A percentile compares a stretch with the other conserved stretches of the same genome.
phyloP scores from a whole-genome alignment of 2,329 filamentous ascomycete genomes.

The Gnomoniopsis smithogilvyi region DNA sequence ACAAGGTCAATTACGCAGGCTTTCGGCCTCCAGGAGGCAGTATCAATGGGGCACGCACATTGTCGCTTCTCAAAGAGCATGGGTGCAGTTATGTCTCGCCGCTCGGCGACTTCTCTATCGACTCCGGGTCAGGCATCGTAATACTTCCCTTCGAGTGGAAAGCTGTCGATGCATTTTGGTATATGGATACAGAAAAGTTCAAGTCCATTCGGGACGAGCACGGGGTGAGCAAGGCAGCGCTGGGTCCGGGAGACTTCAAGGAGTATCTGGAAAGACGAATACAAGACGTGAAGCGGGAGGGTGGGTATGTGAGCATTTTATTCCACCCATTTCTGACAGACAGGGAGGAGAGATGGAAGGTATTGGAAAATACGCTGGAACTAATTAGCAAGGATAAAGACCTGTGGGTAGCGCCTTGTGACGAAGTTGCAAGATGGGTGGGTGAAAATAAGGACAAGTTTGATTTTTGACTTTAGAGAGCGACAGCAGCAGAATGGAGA shows the following conservation, averaged over 20 bases:
- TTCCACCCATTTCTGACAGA: conserved; percentile 28
- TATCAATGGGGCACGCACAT: conserved; percentile 23
- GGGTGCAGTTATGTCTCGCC: conserved; percentile 27
- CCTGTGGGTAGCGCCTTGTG: conserved; percentile 27
- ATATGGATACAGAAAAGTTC: conserved; percentile 28
- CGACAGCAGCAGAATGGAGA: not conserved
- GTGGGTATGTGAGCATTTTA: conserved; percentile 25
- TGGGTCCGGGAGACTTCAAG: conserved; percentile 20
- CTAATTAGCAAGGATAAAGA: conserved; percentile 20
- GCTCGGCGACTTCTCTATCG: conserved; percentile 22
- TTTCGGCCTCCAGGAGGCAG: conserved; percentile 27
- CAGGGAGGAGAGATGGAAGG: conserved; percentile 24
- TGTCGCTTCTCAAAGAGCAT: conserved; percentile 19
- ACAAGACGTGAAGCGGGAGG: conserved; percentile 18
- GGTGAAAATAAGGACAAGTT: conserved; percentile 17
- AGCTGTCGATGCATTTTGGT: conserved; percentile 29
- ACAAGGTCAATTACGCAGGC: conserved; percentile 22
- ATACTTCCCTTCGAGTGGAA: conserved; percentile 29
- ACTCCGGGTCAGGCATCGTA: conserved; percentile 17
- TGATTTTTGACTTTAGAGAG: not conserved
- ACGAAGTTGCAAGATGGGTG: conserved; percentile 26
- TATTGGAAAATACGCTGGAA: conserved; percentile 24
- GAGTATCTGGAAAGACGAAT: conserved; percentile 22
- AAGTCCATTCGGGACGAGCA: conserved; percentile 17
- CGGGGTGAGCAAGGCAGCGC: conserved; percentile 18